Base-by-base conservation (phyloP, 345 rosid species). In the Arabis alpina region DNA sequence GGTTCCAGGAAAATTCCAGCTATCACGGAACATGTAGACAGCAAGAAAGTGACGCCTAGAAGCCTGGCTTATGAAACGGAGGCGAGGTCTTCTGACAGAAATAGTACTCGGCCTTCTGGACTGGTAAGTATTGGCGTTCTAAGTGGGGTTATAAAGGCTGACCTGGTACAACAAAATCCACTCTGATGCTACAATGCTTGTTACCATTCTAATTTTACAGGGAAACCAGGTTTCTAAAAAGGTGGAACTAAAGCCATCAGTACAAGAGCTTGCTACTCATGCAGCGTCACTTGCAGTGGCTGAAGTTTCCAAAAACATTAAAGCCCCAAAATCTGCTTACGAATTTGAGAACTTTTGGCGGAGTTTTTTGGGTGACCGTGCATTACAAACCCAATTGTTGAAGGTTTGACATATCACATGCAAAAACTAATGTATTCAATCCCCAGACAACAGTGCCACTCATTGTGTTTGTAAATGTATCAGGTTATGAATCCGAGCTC, bases 291-390 rank as follows among this genome's bases (percentile, higher is more conserved):
- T 80, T 70, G 93, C 95, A 59, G 54, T 77, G 84, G 75, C 81
- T 41, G 96, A 91, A 71, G 89, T 88, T 68, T 92, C 95, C 13
- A 85, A 83, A 74, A 82, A 82, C 70, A 82, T 89, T 45, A 76
- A 42, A 42, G 77, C 95, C 48, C 99, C 95, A 8, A 84, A 76
- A 41, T 83, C 99, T 54, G 96, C 97, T 56, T 89, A 88, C 70
- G 90, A 91, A 55, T 91, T 91, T 76, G 97, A 91, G 76, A 83
- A 85, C 78, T 81, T 82, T 59, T 91, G 99, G 99, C 82, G 80
- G 70, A 79, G 93, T 71, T 84, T 88, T 54, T 82, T 87, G 30
- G 91, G 94, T 4, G 86, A 91, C 77, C 67, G 61, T 45, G 62
- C 71, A 1, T 77, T 88, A 40, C 93, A 89, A 79, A 73, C 83